phyloP scores from a whole-genome alignment of 73 alveolate genomes.

The Tetrahymena malaccensis region DNA sequence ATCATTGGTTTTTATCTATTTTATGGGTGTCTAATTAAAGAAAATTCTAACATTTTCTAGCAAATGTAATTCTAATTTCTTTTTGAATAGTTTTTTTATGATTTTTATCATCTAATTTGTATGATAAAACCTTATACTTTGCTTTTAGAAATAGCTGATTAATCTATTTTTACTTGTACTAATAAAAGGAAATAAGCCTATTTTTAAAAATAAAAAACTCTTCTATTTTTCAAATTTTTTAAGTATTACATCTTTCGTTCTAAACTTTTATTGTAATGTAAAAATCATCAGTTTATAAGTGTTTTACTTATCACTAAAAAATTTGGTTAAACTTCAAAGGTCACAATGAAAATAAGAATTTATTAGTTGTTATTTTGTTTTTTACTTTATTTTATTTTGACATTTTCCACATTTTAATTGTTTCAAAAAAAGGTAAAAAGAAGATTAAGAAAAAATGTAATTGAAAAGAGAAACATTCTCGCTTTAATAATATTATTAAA shows the following conservation, averaged over 20 bases:
- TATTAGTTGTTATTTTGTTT: background rate
- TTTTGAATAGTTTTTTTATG: background rate
- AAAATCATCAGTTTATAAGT: background rate
- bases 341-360: too few relatives aligned
- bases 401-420: background rate
- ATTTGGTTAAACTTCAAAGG: background rate
- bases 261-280: too few relatives aligned
- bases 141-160: background rate
- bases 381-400: background rate
- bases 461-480: too few relatives aligned
- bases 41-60: background rate
- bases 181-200: background rate
- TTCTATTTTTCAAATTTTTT: background rate
- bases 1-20: background rate
- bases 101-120: background rate
- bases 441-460: background rate
- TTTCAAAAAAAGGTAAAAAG: too few relatives aligned
- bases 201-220: background rate
- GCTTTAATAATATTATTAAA: too few relatives aligned
- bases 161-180: background rate
- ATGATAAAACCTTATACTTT: background rate
- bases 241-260: background rate
- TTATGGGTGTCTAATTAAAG: background rate
- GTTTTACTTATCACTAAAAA: background rate
- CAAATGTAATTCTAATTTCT: background rate